Percentiles rank a stretch among this genome's conserved stretches.
These are phyloP conservation scores for Didymosphaeria variabile DNA, from an alignment of 2,329 filamentous ascomycete genomes.

Conservation along the genomic window DNA sequence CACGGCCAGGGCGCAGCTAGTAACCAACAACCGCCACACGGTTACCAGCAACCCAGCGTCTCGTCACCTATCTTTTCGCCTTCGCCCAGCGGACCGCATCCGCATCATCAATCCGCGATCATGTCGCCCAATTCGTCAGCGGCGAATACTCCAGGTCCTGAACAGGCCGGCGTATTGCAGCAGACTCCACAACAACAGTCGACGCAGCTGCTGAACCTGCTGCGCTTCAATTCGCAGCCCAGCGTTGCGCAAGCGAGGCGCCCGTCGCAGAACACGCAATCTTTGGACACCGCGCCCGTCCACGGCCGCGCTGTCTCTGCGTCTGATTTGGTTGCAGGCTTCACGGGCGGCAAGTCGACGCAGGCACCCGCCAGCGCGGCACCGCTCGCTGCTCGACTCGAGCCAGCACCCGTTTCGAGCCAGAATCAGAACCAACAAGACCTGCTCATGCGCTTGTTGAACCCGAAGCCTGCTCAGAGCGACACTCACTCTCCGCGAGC, in stretches of 20 bases:
- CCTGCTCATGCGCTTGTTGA: constrained; percentile 85
- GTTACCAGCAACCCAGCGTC: constrained; percentile 65
- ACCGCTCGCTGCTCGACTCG: constrained; percentile 35
- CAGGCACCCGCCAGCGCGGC: constrained; percentile 46
- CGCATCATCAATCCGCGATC: constrained; percentile 65
- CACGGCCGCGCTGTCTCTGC: constrained; percentile 59
- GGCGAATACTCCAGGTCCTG: constrained; percentile 53
- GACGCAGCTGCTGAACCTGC: constrained; percentile 68
- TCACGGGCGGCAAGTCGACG: constrained; percentile 59
- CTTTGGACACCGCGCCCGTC: constrained; percentile 26
- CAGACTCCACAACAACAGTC: constrained; percentile 53
- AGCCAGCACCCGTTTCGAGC: constrained; percentile 40
- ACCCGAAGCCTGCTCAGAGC: constrained; percentile 64
- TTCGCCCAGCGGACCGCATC: constrained; percentile 61
- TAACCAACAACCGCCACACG: constrained; percentile 37
- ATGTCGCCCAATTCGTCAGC: constrained; percentile 65
- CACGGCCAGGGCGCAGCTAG: constrained; percentile 43
- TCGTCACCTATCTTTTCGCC: constrained; percentile 68
- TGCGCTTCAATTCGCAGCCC: constrained; percentile 68
- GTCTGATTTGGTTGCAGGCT: constrained; percentile 65
- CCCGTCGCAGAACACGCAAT: constrained; percentile 39
- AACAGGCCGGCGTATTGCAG: constrained; percentile 55
- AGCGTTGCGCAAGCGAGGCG: constrained; percentile 49
- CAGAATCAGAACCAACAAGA: constrained; percentile 84
- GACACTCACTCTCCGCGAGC: constrained; percentile 38